Evolutionary conservation across 495 filamentous ascomycete species (phyloP).

Genomic region (Pyrenula massariospora): DNA sequence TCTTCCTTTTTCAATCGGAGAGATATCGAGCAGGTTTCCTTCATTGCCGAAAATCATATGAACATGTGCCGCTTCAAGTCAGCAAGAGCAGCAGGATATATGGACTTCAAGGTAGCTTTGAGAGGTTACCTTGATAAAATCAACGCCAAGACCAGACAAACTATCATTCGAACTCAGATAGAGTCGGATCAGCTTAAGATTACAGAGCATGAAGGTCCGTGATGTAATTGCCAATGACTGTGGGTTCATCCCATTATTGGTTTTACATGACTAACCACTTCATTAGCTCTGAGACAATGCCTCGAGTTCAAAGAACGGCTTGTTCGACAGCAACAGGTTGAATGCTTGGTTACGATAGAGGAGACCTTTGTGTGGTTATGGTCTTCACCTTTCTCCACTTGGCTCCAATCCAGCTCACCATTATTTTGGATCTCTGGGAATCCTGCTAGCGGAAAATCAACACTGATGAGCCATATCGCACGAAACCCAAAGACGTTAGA

Average conservation of each 20-base stretch:
- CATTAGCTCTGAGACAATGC: too few relatives aligned
- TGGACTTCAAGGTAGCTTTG: background rate
- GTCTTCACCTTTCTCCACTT: background rate
- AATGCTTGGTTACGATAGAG: background rate
- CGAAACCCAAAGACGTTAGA: background rate
- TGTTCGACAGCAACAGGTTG: conserved; percentile 1
- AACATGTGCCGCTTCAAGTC: background rate
- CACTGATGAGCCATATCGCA: conserved; percentile 1
- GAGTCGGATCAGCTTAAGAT: too few relatives aligned
- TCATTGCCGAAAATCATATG: background rate
- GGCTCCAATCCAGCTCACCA: background rate
- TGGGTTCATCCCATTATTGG: too few relatives aligned
- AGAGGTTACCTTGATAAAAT: background rate
- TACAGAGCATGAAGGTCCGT: too few relatives aligned
- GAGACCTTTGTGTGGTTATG: conserved; percentile 1
- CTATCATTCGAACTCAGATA: too few relatives aligned
- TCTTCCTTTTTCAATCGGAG: background rate
- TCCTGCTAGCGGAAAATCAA: conserved; percentile 3
- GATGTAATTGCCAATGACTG: too few relatives aligned
- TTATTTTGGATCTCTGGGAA: conserved; percentile 4
- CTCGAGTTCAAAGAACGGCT: conserved; percentile 1
- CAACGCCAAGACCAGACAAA: too few relatives aligned
- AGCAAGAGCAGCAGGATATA: background rate
- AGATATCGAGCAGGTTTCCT: background rate
- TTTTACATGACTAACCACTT: too few relatives aligned